Conservation (phyloP, 257 asterid genomes). For the Salvia splendens region DNA sequence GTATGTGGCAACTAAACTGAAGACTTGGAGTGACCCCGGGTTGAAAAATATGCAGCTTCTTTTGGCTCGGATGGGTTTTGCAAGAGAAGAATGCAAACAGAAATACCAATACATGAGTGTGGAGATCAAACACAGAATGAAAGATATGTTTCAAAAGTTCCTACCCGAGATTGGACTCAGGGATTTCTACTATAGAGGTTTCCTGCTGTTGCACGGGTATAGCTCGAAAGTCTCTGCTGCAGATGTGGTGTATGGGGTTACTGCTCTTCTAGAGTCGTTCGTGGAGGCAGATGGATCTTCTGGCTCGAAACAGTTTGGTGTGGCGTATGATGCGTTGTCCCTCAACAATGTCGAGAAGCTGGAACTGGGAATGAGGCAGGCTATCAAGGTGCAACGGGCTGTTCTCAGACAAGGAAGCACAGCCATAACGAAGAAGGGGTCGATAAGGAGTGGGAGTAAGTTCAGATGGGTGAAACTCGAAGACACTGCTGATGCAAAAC, state of each 20-base stretch:
- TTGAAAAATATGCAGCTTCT: conserved; percentile 89
- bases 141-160: conserved; percentile 89
- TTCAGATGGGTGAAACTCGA: conserved; percentile 97
- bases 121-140: conserved; percentile 82
- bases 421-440: conserved; percentile 89
- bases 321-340: conserved; percentile 86
- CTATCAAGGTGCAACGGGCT: conserved; percentile 90
- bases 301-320: conserved; percentile 73
- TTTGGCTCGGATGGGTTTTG: conserved; percentile 93
- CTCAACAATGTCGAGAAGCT: conserved; percentile 72
- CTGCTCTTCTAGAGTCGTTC: conserved; percentile 82
- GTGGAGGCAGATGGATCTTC: conserved; percentile 83
- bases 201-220: conserved; percentile 75
- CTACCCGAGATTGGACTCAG: conserved; percentile 92
- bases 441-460: conserved; percentile 93
- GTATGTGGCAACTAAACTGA: conserved; percentile 84
- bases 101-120: conserved; percentile 89
- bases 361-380: conserved; percentile 86
- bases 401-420: conserved; percentile 97
- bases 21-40: conserved; percentile 97
- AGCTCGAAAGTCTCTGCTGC: conserved; percentile 95
- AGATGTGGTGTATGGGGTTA: conserved; percentile 90
- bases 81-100: conserved; percentile 91
- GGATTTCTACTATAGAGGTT: conserved; percentile 84
- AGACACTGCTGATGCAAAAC: conserved; percentile 75